Evolutionary conservation across 2,329 filamentous ascomycete species (phyloP).

Genomic region (Metarhizium anisopliae): DNA sequence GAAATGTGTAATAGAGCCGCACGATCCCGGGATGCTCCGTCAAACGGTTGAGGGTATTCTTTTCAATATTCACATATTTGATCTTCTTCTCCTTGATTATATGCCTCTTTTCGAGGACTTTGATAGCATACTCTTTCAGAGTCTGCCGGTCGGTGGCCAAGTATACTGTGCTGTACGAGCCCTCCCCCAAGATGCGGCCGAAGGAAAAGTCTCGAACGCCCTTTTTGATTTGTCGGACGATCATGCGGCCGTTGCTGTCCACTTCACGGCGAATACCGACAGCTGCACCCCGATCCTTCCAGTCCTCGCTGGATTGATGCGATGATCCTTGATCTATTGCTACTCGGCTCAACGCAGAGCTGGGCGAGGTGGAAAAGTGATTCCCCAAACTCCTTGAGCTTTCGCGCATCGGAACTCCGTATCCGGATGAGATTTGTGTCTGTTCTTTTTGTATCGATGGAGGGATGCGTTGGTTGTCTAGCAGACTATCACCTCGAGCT

Average conservation of each 20-base stretch:
- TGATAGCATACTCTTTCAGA: conserved; percentile 93
- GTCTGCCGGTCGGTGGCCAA: conserved; percentile 90
- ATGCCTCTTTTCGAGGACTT: conserved; percentile 94
- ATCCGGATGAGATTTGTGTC: conserved; percentile 46
- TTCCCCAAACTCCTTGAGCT: conserved; percentile 59
- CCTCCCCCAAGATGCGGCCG: conserved; percentile 82
- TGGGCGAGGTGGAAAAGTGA: conserved; percentile 5
- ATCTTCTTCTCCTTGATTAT: conserved; percentile 99
- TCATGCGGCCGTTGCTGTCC: conserved; percentile 73
- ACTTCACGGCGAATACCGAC: conserved; percentile 73
- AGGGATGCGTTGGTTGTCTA: conserved; percentile 9
- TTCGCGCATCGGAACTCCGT: conserved; percentile 62
- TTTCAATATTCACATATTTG: conserved; percentile 99
- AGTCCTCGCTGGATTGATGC: conserved; percentile 63
- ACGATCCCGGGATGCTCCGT: conserved; percentile 97
- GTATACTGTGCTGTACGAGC: conserved; percentile 94
- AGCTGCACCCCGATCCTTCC: conserved; percentile 92
- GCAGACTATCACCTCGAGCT: conserved; percentile 4
- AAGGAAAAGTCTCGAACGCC: conserved; percentile 96
- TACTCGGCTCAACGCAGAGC: conserved; percentile 27
- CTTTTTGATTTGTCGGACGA: conserved; percentile 84
- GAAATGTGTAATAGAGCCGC: conserved; percentile 95
- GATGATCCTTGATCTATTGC: not conserved
- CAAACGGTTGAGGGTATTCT: conserved; percentile 90
- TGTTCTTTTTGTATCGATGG: conserved; percentile 15